Conservation (phyloP, 441 rosid genomes). For the Hypseocharis bilobata region DNA sequence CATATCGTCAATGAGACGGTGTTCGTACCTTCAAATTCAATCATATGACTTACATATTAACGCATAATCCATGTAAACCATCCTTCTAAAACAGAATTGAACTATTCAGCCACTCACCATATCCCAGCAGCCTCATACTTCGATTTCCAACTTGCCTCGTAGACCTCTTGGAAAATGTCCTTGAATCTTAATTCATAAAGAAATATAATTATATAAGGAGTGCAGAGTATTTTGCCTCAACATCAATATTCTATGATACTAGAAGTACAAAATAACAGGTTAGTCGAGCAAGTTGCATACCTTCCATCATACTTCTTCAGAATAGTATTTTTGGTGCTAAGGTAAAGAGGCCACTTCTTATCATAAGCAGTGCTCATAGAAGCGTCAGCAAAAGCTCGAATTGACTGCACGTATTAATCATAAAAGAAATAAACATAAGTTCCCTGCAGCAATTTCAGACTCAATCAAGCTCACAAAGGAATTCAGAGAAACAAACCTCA, state of each 20-base stretch:
- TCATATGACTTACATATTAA: constrained; percentile 15
- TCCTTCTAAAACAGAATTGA: neutral
- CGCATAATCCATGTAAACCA: neutral
- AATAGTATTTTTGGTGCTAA: constrained; percentile 90
- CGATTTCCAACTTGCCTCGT: constrained; percentile 63
- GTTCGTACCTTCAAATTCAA: constrained; percentile 61
- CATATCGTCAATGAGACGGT: constrained; percentile 90
- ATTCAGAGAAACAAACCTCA: constrained; percentile 9
- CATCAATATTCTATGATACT: neutral
- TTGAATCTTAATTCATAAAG: constrained; percentile 53
- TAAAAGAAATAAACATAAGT: neutral
- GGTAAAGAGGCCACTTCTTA: constrained; percentile 94
- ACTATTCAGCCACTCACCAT: constrained; percentile 18
- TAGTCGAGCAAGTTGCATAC: constrained; percentile 29
- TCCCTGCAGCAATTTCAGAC: neutral
- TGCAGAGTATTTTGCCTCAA: neutral
- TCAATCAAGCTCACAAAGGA: neutral
- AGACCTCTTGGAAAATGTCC: constrained; percentile 88
- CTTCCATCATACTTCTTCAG: constrained; percentile 90
- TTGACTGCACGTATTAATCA: constrained; percentile 41
- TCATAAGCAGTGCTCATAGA: constrained; percentile 82
- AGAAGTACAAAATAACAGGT: neutral
- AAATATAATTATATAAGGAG: neutral
- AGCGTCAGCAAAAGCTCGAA: constrained; percentile 76
- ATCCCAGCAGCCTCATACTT: constrained; percentile 70